Evolutionary conservation across 345 rosid genomes (phyloP).

Genomic region (Corchorus capsularis): DNA sequence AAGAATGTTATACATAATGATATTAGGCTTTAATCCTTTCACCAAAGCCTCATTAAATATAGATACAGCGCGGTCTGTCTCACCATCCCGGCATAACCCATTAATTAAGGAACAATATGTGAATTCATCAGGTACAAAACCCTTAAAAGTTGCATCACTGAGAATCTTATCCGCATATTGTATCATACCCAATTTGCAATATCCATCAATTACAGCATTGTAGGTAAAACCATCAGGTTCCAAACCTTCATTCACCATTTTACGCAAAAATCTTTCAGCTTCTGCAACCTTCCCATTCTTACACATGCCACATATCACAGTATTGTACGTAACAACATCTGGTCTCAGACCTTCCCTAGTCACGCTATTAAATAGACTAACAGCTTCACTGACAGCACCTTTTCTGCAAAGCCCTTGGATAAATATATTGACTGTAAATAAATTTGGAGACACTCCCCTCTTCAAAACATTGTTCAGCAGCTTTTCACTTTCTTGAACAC

Average conservation of each 20-base stretch:
- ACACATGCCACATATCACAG: constrained; percentile 75
- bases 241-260: constrained; percentile 82
- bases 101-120: constrained; percentile 72
- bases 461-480: constrained; percentile 70
- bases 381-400: constrained; percentile 61
- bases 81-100: constrained; percentile 73
- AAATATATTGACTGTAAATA: constrained; percentile 81
- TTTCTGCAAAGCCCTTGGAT: constrained; percentile 79
- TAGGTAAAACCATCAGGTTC: constrained; percentile 69
- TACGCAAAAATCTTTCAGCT: constrained; percentile 72
- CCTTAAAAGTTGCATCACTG: constrained; percentile 62
- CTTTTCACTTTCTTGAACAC: constrained; percentile 70
- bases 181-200: constrained; percentile 67
- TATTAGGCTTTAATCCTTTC: constrained; percentile 62
- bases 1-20: constrained; percentile 66
- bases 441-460: constrained; percentile 70
- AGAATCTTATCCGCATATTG: constrained; percentile 72
- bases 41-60: constrained; percentile 55
- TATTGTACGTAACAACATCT: constrained; percentile 81
- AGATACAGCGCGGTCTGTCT: constrained; percentile 65
- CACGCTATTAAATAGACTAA: constrained; percentile 57
- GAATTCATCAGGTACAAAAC: constrained; percentile 81
- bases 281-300: constrained; percentile 60
- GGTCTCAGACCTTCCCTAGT: constrained; percentile 59
- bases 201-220: constrained; percentile 56